These are phyloP conservation scores for Psidium friedrichsthalianum DNA, from an alignment of 345 rosid species.

Conservation along the genomic window DNA sequence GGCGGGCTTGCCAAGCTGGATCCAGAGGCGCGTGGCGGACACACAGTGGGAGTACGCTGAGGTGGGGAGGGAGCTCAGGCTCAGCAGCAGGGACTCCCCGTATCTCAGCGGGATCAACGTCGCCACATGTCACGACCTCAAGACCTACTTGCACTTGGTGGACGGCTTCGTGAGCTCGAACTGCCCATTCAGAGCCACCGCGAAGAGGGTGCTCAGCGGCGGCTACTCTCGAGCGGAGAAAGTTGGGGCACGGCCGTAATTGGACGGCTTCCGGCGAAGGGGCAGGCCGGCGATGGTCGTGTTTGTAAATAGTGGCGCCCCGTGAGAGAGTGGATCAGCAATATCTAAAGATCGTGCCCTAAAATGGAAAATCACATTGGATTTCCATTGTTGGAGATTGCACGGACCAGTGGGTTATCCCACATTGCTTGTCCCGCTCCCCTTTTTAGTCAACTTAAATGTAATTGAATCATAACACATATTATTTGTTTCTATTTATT, in stretches of 20 bases:
- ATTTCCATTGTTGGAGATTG: not conserved
- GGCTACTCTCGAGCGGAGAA: not conserved
- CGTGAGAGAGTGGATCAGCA: not conserved
- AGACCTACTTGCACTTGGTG: conserved; percentile 64
- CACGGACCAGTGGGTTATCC: conserved; percentile 1
- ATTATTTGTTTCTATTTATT: not conserved
- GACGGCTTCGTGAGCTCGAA: conserved; percentile 61
- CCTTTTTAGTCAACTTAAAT: not conserved
- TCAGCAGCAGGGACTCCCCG: conserved; percentile 63
- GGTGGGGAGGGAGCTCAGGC: conserved; percentile 63
- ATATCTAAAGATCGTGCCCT: not conserved
- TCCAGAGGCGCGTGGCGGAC: conserved; percentile 41
- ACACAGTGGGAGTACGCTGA: conserved; percentile 78
- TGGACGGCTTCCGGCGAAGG: not conserved
- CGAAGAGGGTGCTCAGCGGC: conserved; percentile 19
- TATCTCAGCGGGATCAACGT: conserved; percentile 34
- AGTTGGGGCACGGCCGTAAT: not conserved
- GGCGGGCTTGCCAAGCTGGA: conserved; percentile 37
- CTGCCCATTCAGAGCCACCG: conserved; percentile 57
- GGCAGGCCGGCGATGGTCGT: not conserved
- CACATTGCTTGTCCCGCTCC: conserved; percentile 1
- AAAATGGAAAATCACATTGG: not conserved
- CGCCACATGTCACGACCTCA: conserved; percentile 81
- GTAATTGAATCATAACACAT: not conserved
- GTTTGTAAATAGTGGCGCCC: not conserved